phyloP scores from a whole-genome alignment of 768 basidiomycete species.

The Leccinellum rugosiceps region DNA sequence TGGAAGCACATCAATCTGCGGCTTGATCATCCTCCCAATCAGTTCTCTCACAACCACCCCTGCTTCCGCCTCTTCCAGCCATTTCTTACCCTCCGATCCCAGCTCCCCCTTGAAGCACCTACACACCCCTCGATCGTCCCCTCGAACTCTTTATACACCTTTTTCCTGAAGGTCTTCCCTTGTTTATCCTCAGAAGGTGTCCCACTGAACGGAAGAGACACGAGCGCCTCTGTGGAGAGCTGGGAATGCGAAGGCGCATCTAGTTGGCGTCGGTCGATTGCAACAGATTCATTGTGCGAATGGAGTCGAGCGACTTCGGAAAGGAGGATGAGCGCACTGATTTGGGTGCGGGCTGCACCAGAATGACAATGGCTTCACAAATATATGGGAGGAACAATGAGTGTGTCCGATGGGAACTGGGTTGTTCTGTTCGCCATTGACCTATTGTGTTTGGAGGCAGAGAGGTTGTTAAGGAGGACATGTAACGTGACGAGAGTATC shows the following conservation, averaged over 20 bases:
- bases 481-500: constrained; percentile 46
- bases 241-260: constrained; percentile 45
- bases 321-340: constrained; percentile 46
- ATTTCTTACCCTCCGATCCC: constrained; percentile 20
- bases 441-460: constrained; percentile 24
- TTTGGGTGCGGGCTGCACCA: constrained; percentile 46
- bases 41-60: constrained; percentile 9
- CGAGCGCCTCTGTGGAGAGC: constrained; percentile 36
- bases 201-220: constrained; percentile 41
- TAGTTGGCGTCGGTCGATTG: constrained; percentile 40
- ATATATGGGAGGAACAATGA: background rate
- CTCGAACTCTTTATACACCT: constrained; percentile 50
- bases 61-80: constrained; percentile 12
- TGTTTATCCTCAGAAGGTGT: constrained; percentile 51
- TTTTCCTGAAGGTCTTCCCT: constrained; percentile 49
- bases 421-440: constrained; percentile 53
- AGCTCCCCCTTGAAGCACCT: constrained; percentile 42
- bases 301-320: constrained; percentile 35
- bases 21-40: constrained; percentile 22
- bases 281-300: constrained; percentile 24
- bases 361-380: constrained; percentile 50
- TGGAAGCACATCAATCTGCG: constrained; percentile 11
- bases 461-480: constrained; percentile 1
- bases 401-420: constrained; percentile 51
- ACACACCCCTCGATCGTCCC: constrained; percentile 38